Evolutionary conservation across 345 rosid species (phyloP).

Genomic region (Salix koriyanagi): DNA sequence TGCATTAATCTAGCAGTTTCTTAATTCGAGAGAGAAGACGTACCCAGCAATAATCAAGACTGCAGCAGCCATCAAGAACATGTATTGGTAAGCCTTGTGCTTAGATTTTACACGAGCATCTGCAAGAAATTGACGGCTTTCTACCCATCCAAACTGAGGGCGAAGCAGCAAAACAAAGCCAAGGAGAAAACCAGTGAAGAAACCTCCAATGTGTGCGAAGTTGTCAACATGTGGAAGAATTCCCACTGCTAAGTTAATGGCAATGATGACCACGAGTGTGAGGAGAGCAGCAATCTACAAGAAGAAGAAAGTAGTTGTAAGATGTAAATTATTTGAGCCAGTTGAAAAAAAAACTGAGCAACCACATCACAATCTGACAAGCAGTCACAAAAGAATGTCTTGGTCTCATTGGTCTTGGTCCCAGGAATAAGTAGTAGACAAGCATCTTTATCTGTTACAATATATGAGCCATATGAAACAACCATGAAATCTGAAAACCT

Average conservation of each 20-base stretch:
- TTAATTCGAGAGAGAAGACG: slow-evolving; percentile 12
- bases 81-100: slow-evolving; percentile 74
- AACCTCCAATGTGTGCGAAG: slow-evolving; percentile 93
- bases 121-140: slow-evolving; percentile 42
- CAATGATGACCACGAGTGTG: slow-evolving; percentile 56
- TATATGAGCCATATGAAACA: background rate
- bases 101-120: slow-evolving; percentile 51
- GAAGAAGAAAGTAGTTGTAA: background rate
- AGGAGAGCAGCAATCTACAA: slow-evolving; percentile 73
- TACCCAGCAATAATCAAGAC: slow-evolving; percentile 59
- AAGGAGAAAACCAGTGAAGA: slow-evolving; percentile 63
- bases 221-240: slow-evolving; percentile 92
- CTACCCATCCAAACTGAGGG: slow-evolving; percentile 85
- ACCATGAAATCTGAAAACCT: background rate
- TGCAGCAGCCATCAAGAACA: slow-evolving; percentile 38
- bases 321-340: background rate
- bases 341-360: background rate
- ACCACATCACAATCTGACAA: background rate
- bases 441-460: background rate
- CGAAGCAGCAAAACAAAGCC: slow-evolving; percentile 81
- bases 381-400: background rate
- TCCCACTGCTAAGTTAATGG: slow-evolving; percentile 72
- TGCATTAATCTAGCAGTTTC: background rate
- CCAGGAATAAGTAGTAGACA: background rate
- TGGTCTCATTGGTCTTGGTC: background rate